Evolutionary conservation across 1,139 yeast species (phyloP).

Genomic region (Geotrichum citri-aurantii): DNA sequence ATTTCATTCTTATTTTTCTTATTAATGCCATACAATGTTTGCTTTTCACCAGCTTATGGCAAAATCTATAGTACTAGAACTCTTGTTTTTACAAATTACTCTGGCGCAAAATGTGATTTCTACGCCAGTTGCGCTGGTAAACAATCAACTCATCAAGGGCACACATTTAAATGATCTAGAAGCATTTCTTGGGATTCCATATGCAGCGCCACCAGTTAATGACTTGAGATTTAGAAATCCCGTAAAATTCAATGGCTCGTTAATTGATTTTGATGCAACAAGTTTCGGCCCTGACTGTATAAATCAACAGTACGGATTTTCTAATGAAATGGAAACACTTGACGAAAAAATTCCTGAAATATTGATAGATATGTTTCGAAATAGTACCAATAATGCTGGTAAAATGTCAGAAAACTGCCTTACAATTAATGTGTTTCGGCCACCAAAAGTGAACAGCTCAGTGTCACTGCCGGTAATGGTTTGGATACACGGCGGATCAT

Average conservation of each 20-base stretch:
- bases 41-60: neutral
- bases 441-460: conserved; percentile 12
- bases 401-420: conserved; percentile 27
- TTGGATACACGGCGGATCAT: conserved; percentile 35
- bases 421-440: conserved; percentile 28
- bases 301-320: neutral
- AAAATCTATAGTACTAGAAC: neutral
- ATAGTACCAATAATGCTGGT: neutral
- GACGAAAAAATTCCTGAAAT: neutral
- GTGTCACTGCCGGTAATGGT: conserved; percentile 26
- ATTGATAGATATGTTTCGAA: neutral
- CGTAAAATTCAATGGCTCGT: neutral
- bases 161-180: conserved; percentile 11
- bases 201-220: conserved; percentile 18
- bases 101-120: neutral
- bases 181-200: conserved; percentile 18
- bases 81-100: neutral
- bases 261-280: neutral
- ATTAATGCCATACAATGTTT: too few relatives aligned
- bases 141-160: conserved; percentile 7
- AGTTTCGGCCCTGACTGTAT: conserved; percentile 1
- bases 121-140: neutral
- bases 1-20: too few relatives aligned
- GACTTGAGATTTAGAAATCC: conserved; percentile 17
- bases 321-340: neutral